Conservation (phyloP, 192 early-diverging fungal genomes). For the Rhizophagus clarus region DNA sequence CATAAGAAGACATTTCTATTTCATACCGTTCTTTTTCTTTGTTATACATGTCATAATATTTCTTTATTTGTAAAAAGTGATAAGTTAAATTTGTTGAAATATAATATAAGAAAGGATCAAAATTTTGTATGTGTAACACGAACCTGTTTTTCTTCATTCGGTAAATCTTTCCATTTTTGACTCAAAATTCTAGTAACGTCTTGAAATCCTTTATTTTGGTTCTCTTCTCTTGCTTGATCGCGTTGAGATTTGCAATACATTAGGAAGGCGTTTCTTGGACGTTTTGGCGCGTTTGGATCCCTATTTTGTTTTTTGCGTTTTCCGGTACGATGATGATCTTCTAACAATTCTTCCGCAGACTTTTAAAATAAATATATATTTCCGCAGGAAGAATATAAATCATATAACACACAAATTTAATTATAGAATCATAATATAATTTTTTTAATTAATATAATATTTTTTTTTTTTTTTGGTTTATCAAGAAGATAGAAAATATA, state of each 20-base stretch:
- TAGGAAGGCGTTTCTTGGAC: constrained; percentile 47
- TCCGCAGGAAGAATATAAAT: too few species aligned
- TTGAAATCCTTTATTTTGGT: constrained; percentile 37
- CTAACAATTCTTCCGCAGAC: constrained; percentile 3
- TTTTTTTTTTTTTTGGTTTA: too few species aligned
- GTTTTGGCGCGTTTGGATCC: constrained; percentile 51
- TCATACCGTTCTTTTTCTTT: constrained; percentile 46
- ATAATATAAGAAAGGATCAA: not conserved
- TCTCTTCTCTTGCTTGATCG: constrained; percentile 45
- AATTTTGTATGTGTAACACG: not conserved
- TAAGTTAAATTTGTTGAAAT: too few species aligned
- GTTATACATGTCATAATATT: constrained; percentile 49
- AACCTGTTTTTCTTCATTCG: constrained; percentile 42
- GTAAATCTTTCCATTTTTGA: constrained; percentile 47
- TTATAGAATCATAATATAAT: not conserved
- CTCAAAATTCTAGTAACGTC: constrained; percentile 43
- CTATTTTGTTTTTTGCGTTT: constrained; percentile 40
- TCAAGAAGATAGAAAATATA: not conserved
- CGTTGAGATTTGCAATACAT: constrained; percentile 46
- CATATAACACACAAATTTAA: too few species aligned
- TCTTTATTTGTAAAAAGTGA: constrained; percentile 28
- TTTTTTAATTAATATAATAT: not conserved
- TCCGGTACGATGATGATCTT: constrained; percentile 8
- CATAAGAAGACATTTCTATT: constrained; percentile 43
- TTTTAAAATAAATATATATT: not conserved